Percentiles rank a stretch among this genome's conserved stretches.
phyloP scores from a whole-genome alignment of 78 protist species.

The Isochrysis galbana region DNA sequence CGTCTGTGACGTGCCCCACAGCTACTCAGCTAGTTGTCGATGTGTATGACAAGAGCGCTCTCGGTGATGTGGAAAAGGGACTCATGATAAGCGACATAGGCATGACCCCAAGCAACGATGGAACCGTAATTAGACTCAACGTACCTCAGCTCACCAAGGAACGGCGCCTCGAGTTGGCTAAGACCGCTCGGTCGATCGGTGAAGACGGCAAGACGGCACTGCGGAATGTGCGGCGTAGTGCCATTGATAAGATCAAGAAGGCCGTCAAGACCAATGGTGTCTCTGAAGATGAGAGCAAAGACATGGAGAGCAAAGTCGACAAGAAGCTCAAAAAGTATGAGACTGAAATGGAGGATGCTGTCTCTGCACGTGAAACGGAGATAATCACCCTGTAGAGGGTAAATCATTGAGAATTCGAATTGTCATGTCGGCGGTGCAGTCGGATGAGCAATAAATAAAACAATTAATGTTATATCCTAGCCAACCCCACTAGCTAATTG shows the following conservation, averaged over 20 bases:
- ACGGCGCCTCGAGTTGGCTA: neutral
- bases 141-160: neutral
- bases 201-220: neutral
- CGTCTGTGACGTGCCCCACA: neutral
- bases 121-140: neutral
- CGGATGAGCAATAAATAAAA: too few species aligned
- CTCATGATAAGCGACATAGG: neutral
- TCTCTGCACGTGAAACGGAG: neutral
- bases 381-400: neutral
- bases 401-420: too few species aligned
- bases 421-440: too few species aligned
- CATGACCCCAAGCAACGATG: slow-evolving; percentile 5
- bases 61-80: neutral
- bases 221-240: neutral
- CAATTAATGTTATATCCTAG: too few species aligned
- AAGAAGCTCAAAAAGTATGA: neutral
- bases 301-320: neutral
- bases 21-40: neutral
- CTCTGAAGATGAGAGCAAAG: neutral
- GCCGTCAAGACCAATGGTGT: neutral
- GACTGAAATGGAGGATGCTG: neutral
- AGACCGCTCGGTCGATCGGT: neutral
- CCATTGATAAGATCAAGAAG: slow-evolving; percentile 13
- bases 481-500: too few species aligned
- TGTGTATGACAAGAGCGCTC: neutral